These are phyloP conservation scores for Corniculantispora saksenae DNA, from an alignment of 2,329 filamentous ascomycete genomes.

Conservation along the genomic window DNA sequence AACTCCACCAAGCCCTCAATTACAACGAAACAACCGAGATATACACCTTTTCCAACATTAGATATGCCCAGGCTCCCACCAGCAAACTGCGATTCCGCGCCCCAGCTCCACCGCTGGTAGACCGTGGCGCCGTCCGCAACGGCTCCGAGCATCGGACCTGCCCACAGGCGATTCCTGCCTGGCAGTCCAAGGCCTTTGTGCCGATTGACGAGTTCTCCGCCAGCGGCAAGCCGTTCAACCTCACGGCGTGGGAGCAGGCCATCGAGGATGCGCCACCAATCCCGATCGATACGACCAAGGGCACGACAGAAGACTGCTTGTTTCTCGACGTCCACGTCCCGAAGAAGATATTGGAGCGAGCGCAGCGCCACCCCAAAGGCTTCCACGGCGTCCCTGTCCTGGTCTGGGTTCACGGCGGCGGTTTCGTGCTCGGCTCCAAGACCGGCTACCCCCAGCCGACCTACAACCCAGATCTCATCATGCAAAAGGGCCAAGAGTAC, in stretches of 20 bases:
- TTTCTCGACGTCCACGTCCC: conserved; percentile 30
- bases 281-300: neutral
- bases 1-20: conserved; percentile 18
- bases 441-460: conserved; percentile 24
- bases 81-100: conserved; percentile 26
- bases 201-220: conserved; percentile 18
- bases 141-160: conserved; percentile 22
- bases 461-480: conserved; percentile 31
- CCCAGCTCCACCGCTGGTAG: conserved; percentile 17
- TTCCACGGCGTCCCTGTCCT: conserved; percentile 28
- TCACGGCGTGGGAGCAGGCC: conserved; percentile 12
- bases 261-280: neutral
- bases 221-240: neutral
- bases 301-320: conserved; percentile 1
- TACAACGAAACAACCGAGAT: conserved; percentile 16
- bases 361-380: conserved; percentile 22
- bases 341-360: conserved; percentile 31
- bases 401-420: conserved; percentile 29
- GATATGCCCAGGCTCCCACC: conserved; percentile 25
- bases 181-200: conserved; percentile 12
- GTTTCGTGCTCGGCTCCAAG: conserved; percentile 35
- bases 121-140: conserved; percentile 19
- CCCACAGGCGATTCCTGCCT: conserved; percentile 21
- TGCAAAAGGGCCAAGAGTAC: conserved; percentile 18
- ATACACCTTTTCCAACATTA: conserved; percentile 30